Conservation (phyloP, 208 protist species). For the Willaertia magna region DNA sequence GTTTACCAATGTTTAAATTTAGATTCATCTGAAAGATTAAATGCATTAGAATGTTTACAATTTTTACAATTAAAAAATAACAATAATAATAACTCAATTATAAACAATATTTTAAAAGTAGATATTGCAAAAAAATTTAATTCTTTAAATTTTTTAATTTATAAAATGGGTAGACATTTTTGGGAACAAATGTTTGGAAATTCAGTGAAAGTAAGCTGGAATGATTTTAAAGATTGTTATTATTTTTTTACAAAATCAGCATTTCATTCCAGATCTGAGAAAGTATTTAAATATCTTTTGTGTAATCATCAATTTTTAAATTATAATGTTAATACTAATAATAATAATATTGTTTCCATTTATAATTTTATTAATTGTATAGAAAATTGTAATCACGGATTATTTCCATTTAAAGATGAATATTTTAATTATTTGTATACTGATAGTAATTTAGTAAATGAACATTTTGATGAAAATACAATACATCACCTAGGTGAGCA, state of each 20-base stretch:
- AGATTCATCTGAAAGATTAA: background rate
- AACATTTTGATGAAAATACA: background rate
- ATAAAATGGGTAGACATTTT: background rate
- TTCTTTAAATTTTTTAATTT: background rate
- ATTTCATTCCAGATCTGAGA: background rate
- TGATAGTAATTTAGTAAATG: background rate
- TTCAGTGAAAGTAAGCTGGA: background rate
- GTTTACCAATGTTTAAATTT: background rate
- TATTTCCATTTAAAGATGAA: background rate
- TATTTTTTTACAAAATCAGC: background rate
- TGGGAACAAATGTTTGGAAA: background rate
- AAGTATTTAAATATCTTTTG: background rate
- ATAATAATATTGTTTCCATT: background rate
- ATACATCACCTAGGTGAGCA: too few relatives aligned
- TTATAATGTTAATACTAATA: too few relatives aligned
- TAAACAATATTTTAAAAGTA: too few relatives aligned
- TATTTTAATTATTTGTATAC: background rate
- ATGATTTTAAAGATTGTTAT: background rate
- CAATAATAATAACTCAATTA: too few relatives aligned
- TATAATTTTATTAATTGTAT: background rate
- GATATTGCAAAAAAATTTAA: background rate
- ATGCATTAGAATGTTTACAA: background rate
- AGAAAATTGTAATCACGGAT: background rate
- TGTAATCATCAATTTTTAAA: too few relatives aligned
- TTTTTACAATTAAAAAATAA: background rate